phyloP scores from a whole-genome alignment of 2,329 filamentous ascomycete genomes.

The Alternaria gaisen region DNA sequence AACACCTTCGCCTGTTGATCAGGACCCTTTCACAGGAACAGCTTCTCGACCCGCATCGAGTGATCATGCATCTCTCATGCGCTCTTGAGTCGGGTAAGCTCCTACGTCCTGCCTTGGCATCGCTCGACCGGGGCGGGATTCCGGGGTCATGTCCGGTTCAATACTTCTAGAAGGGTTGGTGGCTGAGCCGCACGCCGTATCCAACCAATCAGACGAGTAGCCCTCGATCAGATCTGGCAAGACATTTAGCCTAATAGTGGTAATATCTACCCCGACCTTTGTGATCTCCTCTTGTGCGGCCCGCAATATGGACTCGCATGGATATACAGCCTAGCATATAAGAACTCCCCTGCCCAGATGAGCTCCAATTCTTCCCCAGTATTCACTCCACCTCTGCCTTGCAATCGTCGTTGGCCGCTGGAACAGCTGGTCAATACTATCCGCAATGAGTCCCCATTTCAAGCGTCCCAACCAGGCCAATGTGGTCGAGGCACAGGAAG shows the following conservation, averaged over 20 bases:
- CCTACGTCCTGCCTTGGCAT: not conserved
- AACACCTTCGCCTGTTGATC: not conserved
- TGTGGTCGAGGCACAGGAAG: conserved; percentile 27
- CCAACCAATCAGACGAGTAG: conserved; percentile 18
- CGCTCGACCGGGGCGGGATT: conserved; percentile 10
- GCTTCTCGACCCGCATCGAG: not conserved
- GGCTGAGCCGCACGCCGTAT: conserved; percentile 17
- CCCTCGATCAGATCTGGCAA: conserved; percentile 17
- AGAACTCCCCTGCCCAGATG: conserved; percentile 12
- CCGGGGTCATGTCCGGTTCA: conserved; percentile 19
- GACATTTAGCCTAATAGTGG: conserved; percentile 26
- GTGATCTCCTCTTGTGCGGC: conserved; percentile 25
- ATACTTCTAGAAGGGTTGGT: conserved; percentile 26
- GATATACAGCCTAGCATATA: conserved; percentile 22
- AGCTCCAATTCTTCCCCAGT: conserved; percentile 26
- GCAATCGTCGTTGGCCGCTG: conserved; percentile 13
- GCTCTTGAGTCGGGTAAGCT: not conserved
- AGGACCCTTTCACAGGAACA: not conserved
- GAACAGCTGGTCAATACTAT: conserved; percentile 17
- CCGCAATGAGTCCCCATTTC: conserved; percentile 22
- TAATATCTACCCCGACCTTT: conserved; percentile 22
- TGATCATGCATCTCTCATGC: not conserved
- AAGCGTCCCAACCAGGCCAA: conserved; percentile 20
- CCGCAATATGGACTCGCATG: conserved; percentile 18
- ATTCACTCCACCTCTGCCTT: conserved; percentile 18